Evolutionary conservation across 2,329 filamentous ascomycete species (phyloP).

Genomic region (Akanthomyces dipterigenus): DNA sequence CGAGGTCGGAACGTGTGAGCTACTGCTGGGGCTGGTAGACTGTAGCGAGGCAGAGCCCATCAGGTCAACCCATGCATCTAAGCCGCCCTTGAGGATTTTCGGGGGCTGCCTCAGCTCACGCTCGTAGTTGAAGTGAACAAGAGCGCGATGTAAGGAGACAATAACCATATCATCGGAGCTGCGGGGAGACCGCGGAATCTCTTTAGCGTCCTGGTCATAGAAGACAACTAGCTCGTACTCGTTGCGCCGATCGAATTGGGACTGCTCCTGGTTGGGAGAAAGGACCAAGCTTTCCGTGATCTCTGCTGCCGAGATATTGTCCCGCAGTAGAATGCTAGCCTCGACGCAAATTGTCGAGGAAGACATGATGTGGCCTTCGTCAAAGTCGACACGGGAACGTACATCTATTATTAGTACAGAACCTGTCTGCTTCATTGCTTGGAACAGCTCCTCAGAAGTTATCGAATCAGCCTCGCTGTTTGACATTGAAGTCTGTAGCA

Average conservation of each 20-base stretch:
- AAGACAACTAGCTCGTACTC: conserved; percentile 84
- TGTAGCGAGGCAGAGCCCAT: conserved; percentile 62
- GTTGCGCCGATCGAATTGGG: conserved; percentile 64
- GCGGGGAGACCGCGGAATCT: conserved; percentile 34
- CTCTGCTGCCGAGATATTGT: conserved; percentile 56
- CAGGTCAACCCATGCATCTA: conserved; percentile 82
- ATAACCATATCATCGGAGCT: conserved; percentile 48
- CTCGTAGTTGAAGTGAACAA: conserved; percentile 77
- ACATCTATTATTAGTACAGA: conserved; percentile 82
- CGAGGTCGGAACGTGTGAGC: neutral
- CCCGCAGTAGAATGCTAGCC: conserved; percentile 63
- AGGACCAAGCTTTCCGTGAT: conserved; percentile 64
- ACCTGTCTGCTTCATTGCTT: conserved; percentile 52
- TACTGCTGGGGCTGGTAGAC: conserved; percentile 25
- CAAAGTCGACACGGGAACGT: conserved; percentile 70
- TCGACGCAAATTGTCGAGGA: conserved; percentile 85
- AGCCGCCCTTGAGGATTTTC: conserved; percentile 71
- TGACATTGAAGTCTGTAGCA: conserved; percentile 17
- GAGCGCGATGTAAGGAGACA: conserved; percentile 66
- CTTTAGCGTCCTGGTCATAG: conserved; percentile 66
- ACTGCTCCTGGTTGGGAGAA: conserved; percentile 66
- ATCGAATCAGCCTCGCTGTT: conserved; percentile 41
- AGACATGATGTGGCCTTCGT: conserved; percentile 82
- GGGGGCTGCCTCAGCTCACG: conserved; percentile 67
- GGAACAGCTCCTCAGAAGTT: conserved; percentile 61